Base-by-base conservation (phyloP, 352 stramenopile species). In the Plasmopara halstedii region DNA sequence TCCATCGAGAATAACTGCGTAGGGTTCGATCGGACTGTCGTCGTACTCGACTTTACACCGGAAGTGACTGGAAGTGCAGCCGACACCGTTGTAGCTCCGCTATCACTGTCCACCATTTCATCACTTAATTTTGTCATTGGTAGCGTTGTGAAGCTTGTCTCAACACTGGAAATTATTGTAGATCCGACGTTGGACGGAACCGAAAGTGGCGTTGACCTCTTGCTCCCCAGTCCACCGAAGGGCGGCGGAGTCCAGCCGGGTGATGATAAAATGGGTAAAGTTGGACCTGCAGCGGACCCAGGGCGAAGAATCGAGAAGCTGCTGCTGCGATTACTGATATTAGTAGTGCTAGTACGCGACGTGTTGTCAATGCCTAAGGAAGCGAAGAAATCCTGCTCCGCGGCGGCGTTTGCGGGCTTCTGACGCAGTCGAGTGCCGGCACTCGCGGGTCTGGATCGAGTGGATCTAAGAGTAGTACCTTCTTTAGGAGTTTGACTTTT, bases 1-100 rank as follows among this genome's bases (percentile, higher is more conserved):
- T 88, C 77, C 72, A 91, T 91, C 13, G 73, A 83, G 42, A 91
- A 87, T 18, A 91, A 54, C 38, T 87, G 40, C 39, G 44, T 66
- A 42, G 62, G 53, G 46, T 67, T 73, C 9, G 46, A 33, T 25
- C 11, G 14, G 19, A 21, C 39, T 4, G 32, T 7, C 11, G 21
- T 37, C 17, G 19, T 38, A 29, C 17, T 57, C 13, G 39, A 14
- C n/a, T 35, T 51, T 6, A 23, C 33, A 40, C 6, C 43, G 17
- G 18, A 23, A n/a, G 18, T 27, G 44, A 39, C 20, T 18, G 21
- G 7, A 43, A 27, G n/a, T 32, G 38, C 13, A 21, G 35, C 15
- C 7, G 15, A 41, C 10, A 35, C 34, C 19, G 10, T 13, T 13
- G 18, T 15, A 20, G 32, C 4, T 23, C 14, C 29, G 17, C 8